Evolutionary conservation across 805 yeast species (phyloP).

Genomic region (Starmerella etchellsii): DNA sequence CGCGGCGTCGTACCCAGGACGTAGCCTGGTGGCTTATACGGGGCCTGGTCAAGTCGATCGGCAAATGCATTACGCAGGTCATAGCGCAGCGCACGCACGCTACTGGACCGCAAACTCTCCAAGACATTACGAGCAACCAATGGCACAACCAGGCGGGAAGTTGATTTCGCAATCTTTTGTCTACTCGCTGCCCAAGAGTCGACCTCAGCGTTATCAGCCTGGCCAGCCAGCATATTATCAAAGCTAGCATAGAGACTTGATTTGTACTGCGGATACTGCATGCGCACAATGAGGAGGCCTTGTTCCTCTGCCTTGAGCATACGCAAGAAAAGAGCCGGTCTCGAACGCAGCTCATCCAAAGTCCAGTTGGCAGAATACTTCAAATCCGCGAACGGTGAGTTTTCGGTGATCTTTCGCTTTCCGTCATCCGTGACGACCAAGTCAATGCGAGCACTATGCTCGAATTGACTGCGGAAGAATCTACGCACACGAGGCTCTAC

Average conservation of each 20-base stretch:
- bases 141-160: conserved; percentile 54
- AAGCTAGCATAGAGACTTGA: conserved; percentile 30
- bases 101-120: conserved; percentile 63
- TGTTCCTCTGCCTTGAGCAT: conserved; percentile 84
- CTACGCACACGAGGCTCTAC: conserved; percentile 63
- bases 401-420: conserved; percentile 58
- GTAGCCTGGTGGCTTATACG: conserved; percentile 68
- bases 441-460: conserved; percentile 51
- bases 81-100: conserved; percentile 56
- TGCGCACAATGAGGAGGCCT: conserved; percentile 56
- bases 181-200: conserved; percentile 73
- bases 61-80: conserved; percentile 60
- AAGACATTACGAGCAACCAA: conserved; percentile 63
- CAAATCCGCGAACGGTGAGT: conserved; percentile 74
- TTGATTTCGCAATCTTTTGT: conserved; percentile 48
- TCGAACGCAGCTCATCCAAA: conserved; percentile 54
- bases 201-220: conserved; percentile 27
- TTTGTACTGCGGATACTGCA: conserved; percentile 39
- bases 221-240: conserved; percentile 18
- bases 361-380: conserved; percentile 79
- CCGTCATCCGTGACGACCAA: conserved; percentile 78
- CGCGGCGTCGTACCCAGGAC: conserved; percentile 75
- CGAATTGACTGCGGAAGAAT: conserved; percentile 45
- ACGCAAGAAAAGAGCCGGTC: conserved; percentile 73
- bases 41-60: conserved; percentile 79